Evolutionary conservation across 495 filamentous ascomycete species (phyloP).

Genomic region (Hyaloscypha bicolor): DNA sequence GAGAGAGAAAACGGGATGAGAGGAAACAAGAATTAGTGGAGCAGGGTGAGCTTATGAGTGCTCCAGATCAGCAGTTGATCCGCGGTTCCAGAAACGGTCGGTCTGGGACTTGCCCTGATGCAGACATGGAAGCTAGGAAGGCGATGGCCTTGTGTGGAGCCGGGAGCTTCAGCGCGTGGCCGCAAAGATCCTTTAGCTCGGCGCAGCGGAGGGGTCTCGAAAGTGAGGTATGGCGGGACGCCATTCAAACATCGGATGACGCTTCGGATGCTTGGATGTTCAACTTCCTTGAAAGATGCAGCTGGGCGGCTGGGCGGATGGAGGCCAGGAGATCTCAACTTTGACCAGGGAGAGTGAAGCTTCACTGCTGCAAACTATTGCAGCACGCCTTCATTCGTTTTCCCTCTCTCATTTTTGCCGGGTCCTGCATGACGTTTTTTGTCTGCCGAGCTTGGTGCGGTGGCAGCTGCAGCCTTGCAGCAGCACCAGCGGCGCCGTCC

Average conservation of each 20-base stretch:
- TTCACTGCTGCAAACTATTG: background rate
- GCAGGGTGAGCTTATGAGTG: constrained; percentile 1
- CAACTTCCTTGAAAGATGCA: background rate
- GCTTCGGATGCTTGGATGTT: background rate
- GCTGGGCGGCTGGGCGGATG: background rate
- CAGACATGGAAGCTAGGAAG: constrained; percentile 1
- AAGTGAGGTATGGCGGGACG: background rate
- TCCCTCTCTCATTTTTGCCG: background rate
- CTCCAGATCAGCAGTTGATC: constrained; percentile 2
- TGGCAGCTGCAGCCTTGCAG: background rate
- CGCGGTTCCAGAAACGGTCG: constrained; percentile 8
- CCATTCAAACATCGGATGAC: no score
- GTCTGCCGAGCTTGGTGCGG: background rate
- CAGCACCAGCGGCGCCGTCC: background rate
- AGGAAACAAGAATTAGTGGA: constrained; percentile 5
- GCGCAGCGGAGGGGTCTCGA: constrained; percentile 17
- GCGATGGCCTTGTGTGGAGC: constrained; percentile 16
- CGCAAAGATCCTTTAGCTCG: constrained; percentile 10
- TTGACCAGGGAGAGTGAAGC: background rate
- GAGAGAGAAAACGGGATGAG: constrained; percentile 1
- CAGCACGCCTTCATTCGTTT: background rate
- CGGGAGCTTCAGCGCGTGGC: constrained; percentile 6
- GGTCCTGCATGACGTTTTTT: background rate
- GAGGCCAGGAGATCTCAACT: background rate
- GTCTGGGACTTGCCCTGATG: background rate